Base-by-base conservation (phyloP, 2,329 filamentous ascomycete species). In the Aureobasidium melanogenum region DNA sequence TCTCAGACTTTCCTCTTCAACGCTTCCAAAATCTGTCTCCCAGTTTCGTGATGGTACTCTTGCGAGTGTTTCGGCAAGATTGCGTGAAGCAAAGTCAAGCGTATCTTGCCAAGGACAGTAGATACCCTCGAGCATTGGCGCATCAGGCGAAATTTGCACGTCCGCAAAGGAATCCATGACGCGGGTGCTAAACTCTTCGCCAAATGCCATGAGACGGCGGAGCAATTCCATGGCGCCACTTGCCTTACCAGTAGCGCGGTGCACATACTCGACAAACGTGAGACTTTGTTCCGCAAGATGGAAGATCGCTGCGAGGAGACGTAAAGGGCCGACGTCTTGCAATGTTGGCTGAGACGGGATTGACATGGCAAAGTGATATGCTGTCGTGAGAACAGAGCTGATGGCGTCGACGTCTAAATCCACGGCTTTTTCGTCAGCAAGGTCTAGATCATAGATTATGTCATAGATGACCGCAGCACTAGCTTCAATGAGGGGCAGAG, bases 401-500 rank as follows among this genome's bases (percentile, higher is more conserved):
- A 63, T 32, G 4, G 36, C n/a, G 22, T 3, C 12, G 7, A 60
- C 14, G 24, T 54, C 58, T 1, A 73, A 73, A 2, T 68, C 63
- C 3, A 80, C 67, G 51, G 73, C 79, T 6, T 66, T 61, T 1
- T 67, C 30, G 60, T 80, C 73, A 14, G 70, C 71, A 15, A 79
- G 67, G 34, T 79, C 72, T 2, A 84, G 64, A 47, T 77, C 73
- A 63, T 77, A 76, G 1, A 80, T 66, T 54, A 83, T 63, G 8
- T 76, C 72, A 5, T 73, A 66, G 7, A 82, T 71, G 0, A 78
- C 73, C 6, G 70, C 68, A 0, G 70, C 70, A 15, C 77, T 72
- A 1, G 81, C 79, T 52, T 79, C 72, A 28, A 85, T 67, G 7
- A 85, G 73, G 0, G 84, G 83, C 19, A 74, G 66, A 5, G 77